phyloP scores from a whole-genome alignment of 305 asterid genomes.

The Ilex paraguariensis region DNA sequence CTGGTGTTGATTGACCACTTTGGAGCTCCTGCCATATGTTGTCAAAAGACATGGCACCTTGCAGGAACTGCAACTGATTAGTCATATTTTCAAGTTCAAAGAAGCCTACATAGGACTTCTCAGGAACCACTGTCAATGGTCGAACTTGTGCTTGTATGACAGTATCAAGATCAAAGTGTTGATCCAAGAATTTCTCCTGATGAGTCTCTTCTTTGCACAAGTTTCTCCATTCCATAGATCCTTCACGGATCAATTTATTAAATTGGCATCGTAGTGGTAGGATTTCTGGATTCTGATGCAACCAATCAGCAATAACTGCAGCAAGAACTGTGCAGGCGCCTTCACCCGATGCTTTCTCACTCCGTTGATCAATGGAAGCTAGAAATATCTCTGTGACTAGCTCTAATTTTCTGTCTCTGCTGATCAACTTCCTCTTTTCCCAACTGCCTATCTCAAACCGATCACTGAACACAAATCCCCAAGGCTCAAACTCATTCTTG shows the following conservation, averaged over 20 bases:
- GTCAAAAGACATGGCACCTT: neutral
- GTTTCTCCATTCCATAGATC: neutral
- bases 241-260: neutral
- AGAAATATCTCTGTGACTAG: neutral
- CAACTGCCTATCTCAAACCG: neutral
- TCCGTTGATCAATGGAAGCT: conserved; percentile 1
- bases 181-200: neutral
- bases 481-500: too few species aligned
- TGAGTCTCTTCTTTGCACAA: neutral
- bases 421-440: neutral
- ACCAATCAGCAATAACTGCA: neutral
- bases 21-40: neutral
- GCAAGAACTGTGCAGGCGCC: neutral
- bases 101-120: neutral
- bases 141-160: neutral
- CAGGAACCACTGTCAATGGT: neutral
- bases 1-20: neutral
- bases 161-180: neutral
- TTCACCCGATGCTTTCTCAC: neutral
- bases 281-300: neutral
- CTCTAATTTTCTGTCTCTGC: neutral
- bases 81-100: neutral
- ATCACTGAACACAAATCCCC: neutral
- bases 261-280: neutral
- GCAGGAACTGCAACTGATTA: neutral